Base-by-base conservation (phyloP, 2,329 filamentous ascomycete species). In the Colletotrichum incanum region DNA sequence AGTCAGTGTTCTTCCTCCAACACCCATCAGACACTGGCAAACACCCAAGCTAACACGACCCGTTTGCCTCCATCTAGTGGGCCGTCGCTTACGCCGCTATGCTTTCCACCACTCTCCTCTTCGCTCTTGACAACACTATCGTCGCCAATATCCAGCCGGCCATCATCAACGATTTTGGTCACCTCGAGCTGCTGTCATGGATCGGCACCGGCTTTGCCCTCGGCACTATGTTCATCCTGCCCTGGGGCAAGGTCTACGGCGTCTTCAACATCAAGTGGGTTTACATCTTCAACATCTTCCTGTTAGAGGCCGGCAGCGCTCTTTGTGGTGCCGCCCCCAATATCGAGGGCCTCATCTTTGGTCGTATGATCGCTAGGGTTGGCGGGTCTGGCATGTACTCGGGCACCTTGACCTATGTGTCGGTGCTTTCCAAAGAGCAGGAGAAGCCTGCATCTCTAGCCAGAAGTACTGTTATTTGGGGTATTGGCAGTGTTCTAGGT, bases 221-320 rank as follows among this genome's bases (percentile, higher is more conserved):
- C 4, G 84, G 83, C 0, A 82, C 82, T 5, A 79, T 82, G 0
- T 78, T 78, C 3, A 82, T 83, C 2, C 76, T 86, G 2, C 76
- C 81, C 1, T 77, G 76, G 34, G 81, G 81, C 1, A 82, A 82
- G n/a, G 62, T 80, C 0, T 87, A 84, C 64, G 79, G 77, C 1
- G 77, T 80, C 2, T 87, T 87, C 76, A 80, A 86, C 58, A 78
- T 80, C 5, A 88, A 88, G 75, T 84, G 79, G 79, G 68, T 85
- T 1, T 82, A 77, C 43, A 52, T 77, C 61, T 49, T 61, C n/a
- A 61, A 62, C 31, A 61, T 79, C 41, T 26, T 78, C 31, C n/a
- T 77, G 5, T 80, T 80, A 70, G 74, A 76, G 66, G 71, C 74
- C 18, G 79, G 79, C 55, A 78, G 75, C 62, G 77, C 80, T 9